Conservation (phyloP, 2,329 filamentous ascomycete genomes). For the Fusarium sp. region DNA sequence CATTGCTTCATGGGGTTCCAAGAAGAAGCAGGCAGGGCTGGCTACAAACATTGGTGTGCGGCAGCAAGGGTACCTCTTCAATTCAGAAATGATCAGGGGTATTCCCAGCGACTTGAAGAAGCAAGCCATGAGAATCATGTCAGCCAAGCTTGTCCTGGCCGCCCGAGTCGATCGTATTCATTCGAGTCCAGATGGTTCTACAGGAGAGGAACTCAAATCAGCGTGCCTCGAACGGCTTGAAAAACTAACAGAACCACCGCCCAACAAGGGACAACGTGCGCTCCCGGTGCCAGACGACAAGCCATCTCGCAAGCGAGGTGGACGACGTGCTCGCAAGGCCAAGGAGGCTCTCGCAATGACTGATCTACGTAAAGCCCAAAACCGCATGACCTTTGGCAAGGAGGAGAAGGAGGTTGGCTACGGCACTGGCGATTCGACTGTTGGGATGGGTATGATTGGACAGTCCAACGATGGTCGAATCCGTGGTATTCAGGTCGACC, state of each 20-base stretch:
- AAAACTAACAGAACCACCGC: slow-evolving; percentile 91
- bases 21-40: slow-evolving; percentile 85
- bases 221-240: slow-evolving; percentile 88
- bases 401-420: slow-evolving; percentile 96
- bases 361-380: slow-evolving; percentile 94
- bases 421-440: slow-evolving; percentile 85
- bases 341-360: slow-evolving; percentile 99
- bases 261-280: slow-evolving; percentile 88
- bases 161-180: slow-evolving; percentile 91
- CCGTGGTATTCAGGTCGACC: slow-evolving; percentile 88
- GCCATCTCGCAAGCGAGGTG: slow-evolving; percentile 91
- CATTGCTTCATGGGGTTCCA: slow-evolving; percentile 88
- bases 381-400: slow-evolving; percentile 94
- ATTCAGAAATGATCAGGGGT: slow-evolving; percentile 87
- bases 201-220: slow-evolving; percentile 84
- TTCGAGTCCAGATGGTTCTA: slow-evolving; percentile 82
- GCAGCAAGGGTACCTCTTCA: slow-evolving; percentile 93
- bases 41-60: slow-evolving; percentile 93
- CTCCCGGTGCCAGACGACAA: slow-evolving; percentile 96
- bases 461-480: slow-evolving; percentile 89
- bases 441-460: slow-evolving; percentile 95
- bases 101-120: slow-evolving; percentile 90
- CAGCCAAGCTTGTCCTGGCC: slow-evolving; percentile 93
- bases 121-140: slow-evolving; percentile 94
- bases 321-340: slow-evolving; percentile 88